phyloP scores from a whole-genome alignment of 23 red algal genomes.

The Gracilaria vermiculophylla region DNA sequence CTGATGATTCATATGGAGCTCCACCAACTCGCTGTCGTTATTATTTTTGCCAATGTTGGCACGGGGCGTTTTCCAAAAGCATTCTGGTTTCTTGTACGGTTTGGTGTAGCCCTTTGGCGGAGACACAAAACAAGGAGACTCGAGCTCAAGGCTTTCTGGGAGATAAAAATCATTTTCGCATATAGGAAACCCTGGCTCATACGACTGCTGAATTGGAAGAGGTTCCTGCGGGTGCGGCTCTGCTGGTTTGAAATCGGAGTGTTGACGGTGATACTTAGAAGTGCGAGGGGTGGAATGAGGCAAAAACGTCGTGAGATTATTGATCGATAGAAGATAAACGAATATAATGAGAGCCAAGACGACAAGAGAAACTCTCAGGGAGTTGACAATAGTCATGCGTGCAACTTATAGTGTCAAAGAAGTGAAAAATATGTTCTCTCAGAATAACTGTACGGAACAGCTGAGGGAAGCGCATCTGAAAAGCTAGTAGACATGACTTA shows the following conservation, averaged over 20 bases:
- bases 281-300: background rate
- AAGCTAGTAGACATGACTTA: too few species aligned
- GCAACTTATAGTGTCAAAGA: too few species aligned
- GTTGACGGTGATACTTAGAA: background rate
- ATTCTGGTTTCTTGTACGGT: background rate
- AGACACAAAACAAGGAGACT: conserved; percentile 9
- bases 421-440: too few species aligned
- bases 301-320: background rate
- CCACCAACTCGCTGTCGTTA: background rate
- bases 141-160: background rate
- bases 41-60: background rate
- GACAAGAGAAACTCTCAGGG: background rate
- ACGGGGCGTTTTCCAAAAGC: conserved; percentile 2
- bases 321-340: background rate
- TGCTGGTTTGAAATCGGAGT: background rate
- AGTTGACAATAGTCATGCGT: background rate
- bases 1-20: conserved; percentile 5
- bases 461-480: too few species aligned
- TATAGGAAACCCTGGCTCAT: background rate
- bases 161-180: background rate
- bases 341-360: background rate
- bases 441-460: too few species aligned
- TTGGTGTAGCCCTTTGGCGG: background rate
- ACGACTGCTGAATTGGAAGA: background rate
- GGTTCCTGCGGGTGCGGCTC: too few species aligned